Conservation (phyloP, 495 filamentous ascomycete genomes). For the Cercophora samala region DNA sequence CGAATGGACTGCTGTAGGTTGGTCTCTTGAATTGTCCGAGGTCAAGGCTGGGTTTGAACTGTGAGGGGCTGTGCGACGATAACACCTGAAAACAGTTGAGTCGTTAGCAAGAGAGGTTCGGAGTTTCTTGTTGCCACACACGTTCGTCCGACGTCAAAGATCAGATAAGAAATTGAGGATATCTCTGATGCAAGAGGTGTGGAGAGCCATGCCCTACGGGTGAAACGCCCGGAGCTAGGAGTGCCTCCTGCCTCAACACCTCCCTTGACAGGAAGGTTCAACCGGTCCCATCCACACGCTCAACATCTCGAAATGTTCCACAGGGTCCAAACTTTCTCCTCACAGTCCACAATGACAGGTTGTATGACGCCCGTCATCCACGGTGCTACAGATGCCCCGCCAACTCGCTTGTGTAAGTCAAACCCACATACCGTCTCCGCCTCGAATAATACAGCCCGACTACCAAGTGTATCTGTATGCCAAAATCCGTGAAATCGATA, state of each 20-base stretch:
- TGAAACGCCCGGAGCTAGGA: neutral
- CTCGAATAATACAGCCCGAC: neutral
- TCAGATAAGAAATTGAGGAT: neutral
- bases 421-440: neutral
- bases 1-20: neutral
- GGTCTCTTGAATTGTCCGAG: neutral
- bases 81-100: neutral
- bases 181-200: neutral
- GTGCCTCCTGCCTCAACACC: neutral
- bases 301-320: neutral
- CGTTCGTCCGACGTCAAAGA: neutral
- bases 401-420: neutral
- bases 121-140: neutral
- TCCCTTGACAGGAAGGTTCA: neutral
- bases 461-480: neutral
- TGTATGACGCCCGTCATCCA: neutral
- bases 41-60: neutral
- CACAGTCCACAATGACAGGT: neutral
- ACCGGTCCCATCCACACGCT: neutral
- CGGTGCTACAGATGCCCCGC: neutral
- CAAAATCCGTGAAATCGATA: neutral
- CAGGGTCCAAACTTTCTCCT: neutral
- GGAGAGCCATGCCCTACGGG: neutral
- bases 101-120: neutral
- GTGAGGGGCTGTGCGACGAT: neutral